phyloP scores from a whole-genome alignment of 768 basidiomycete genomes.

The Trametes elegans region DNA sequence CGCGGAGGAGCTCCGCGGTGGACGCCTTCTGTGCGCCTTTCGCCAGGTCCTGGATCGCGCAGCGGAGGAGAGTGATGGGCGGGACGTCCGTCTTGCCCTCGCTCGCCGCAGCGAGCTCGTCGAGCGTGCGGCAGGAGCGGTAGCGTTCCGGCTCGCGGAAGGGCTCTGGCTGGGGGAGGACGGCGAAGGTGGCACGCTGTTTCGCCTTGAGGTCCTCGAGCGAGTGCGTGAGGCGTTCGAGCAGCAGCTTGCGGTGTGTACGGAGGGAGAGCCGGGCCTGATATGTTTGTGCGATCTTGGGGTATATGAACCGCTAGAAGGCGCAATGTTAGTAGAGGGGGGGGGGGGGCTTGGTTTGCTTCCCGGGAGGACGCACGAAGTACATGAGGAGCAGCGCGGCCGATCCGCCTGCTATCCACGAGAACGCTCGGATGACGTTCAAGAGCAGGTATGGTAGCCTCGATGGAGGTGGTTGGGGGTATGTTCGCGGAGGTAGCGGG shows the following conservation, averaged over 20 bases:
- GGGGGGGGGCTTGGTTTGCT: no score
- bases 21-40: conserved; percentile 41
- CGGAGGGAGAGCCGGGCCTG: conserved; percentile 61
- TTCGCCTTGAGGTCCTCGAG: conserved; percentile 52
- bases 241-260: conserved; percentile 55
- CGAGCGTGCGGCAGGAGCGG: conserved; percentile 44
- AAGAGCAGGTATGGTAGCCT: conserved; percentile 65
- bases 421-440: conserved; percentile 56
- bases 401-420: conserved; percentile 67
- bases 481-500: conserved; percentile 64
- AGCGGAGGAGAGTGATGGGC: conserved; percentile 58
- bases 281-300: conserved; percentile 56
- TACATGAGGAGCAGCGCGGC: conserved; percentile 58
- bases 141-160: conserved; percentile 48
- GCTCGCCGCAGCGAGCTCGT: conserved; percentile 34
- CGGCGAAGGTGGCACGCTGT: conserved; percentile 53
- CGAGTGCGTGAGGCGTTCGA: conserved; percentile 54
- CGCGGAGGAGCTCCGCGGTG: conserved; percentile 57
- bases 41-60: conserved; percentile 52
- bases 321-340: no score
- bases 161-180: conserved; percentile 53
- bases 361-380: conserved; percentile 53
- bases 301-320: conserved; percentile 67
- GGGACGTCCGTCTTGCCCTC: conserved; percentile 37
- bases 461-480: conserved; percentile 69